These are phyloP conservation scores for Parietaria judaica DNA, from an alignment of 306 rosid species.

Conservation along the genomic window DNA sequence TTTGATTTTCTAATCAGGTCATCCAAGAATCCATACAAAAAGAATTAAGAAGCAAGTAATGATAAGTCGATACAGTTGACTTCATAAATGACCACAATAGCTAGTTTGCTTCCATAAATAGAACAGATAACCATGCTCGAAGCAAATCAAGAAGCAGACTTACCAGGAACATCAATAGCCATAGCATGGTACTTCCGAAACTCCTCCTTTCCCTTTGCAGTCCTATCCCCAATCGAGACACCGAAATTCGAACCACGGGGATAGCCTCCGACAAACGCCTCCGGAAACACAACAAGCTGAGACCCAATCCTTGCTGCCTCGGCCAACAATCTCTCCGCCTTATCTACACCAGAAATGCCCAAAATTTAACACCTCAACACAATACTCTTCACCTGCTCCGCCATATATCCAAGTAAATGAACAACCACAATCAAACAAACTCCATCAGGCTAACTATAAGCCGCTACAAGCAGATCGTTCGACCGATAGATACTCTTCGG, in stretches of 20 bases:
- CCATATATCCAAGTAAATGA: no score
- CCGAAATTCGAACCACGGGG: constrained; percentile 87
- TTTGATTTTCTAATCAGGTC: no score
- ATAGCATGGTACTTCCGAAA: constrained; percentile 73
- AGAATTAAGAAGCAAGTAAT: no score
- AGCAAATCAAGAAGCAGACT: neutral
- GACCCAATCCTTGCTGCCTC: constrained; percentile 81
- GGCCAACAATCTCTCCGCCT: constrained; percentile 86
- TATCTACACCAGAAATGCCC: constrained; percentile 35
- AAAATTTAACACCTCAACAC: neutral
- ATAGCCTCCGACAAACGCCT: constrained; percentile 91
- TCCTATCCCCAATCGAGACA: constrained; percentile 52
- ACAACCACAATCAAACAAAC: no score
- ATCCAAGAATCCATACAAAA: no score
- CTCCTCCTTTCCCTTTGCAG: constrained; percentile 74
- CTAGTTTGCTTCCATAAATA: no score
- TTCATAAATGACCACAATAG: no score
- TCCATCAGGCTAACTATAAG: no score
- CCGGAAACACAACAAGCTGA: constrained; percentile 88
- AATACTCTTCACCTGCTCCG: neutral
- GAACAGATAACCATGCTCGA: no score
- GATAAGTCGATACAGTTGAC: no score
- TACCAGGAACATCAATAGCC: constrained; percentile 85
- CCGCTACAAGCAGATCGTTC: no score
- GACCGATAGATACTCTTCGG: no score